Evolutionary conservation across 176 grass and related monocot species (phyloP).

Genomic region (Triticum turgidum): DNA sequence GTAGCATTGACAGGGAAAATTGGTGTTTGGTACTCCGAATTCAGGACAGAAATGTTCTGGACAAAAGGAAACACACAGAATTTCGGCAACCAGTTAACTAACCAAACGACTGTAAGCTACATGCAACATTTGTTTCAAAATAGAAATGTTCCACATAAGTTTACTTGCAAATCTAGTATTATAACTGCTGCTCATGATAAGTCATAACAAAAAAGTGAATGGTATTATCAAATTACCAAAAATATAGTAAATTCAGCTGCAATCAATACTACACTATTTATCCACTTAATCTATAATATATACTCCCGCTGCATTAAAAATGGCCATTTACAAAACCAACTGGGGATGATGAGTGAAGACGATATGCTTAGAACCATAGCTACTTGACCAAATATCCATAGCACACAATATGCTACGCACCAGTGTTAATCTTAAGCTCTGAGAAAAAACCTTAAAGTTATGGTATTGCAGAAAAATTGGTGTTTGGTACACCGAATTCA

Average conservation of each 20-base stretch:
- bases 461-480: neutral
- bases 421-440: neutral
- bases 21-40: no score
- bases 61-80: no score
- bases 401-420: constrained; percentile 3
- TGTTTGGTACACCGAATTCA: no score
- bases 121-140: neutral
- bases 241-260: neutral
- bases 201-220: neutral
- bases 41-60: no score
- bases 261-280: constrained; percentile 3
- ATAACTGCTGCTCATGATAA: neutral
- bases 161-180: neutral
- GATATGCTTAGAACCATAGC: neutral
- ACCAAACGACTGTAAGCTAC: neutral
- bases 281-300: neutral
- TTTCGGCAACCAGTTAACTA: neutral
- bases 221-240: neutral
- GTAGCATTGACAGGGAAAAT: no score
- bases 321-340: neutral
- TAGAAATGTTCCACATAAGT: neutral
- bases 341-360: neutral
- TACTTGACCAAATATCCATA: constrained; percentile 13
- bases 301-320: neutral
- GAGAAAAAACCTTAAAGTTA: constrained; percentile 4